These are phyloP conservation scores for Hamamelis virginiana DNA, from an alignment of 164 flowering plant genomes.

Conservation along the genomic window DNA sequence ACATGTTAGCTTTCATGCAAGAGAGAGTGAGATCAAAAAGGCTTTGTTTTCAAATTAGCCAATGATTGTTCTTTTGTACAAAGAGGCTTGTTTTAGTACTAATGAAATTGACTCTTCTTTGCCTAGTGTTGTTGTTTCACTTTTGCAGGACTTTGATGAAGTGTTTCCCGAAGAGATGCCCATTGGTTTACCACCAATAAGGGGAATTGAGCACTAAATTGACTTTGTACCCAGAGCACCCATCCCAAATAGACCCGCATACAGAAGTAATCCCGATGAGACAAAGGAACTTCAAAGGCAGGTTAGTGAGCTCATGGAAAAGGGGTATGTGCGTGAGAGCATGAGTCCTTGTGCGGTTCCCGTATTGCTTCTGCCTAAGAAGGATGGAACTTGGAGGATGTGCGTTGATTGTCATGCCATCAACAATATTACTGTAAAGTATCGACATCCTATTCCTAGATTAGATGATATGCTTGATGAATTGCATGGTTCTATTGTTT, in stretches of 20 bases:
- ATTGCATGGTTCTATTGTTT: background rate
- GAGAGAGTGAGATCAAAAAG: too few species aligned
- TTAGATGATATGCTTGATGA: too few species aligned
- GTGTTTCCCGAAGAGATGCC: constrained; percentile 1
- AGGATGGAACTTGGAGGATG: too few species aligned
- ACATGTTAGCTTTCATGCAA: too few species aligned
- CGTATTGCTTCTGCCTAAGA: background rate
- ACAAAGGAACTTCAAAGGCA: constrained; percentile 11
- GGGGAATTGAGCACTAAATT: constrained; percentile 17
- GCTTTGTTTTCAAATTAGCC: background rate
- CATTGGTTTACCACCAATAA: too few species aligned
- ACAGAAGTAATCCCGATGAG: constrained; percentile 7
- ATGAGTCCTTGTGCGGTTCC: too few species aligned
- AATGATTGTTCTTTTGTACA: background rate
- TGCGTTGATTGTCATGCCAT: too few species aligned
- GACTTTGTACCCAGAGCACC: constrained; percentile 3
- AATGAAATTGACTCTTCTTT: background rate
- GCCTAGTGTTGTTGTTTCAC: background rate
- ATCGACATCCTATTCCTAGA: too few species aligned
- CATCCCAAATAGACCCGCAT: constrained; percentile 7
- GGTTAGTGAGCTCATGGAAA: constrained; percentile 6
- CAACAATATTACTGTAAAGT: too few species aligned
- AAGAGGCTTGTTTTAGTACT: background rate
- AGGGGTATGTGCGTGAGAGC: too few species aligned
- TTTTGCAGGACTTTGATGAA: background rate